Percentiles rank a stretch among this genome's conserved stretches.
These are phyloP conservation scores for Exserohilum turcica DNA, from an alignment of 2,329 filamentous ascomycete species.

Conservation along the genomic window DNA sequence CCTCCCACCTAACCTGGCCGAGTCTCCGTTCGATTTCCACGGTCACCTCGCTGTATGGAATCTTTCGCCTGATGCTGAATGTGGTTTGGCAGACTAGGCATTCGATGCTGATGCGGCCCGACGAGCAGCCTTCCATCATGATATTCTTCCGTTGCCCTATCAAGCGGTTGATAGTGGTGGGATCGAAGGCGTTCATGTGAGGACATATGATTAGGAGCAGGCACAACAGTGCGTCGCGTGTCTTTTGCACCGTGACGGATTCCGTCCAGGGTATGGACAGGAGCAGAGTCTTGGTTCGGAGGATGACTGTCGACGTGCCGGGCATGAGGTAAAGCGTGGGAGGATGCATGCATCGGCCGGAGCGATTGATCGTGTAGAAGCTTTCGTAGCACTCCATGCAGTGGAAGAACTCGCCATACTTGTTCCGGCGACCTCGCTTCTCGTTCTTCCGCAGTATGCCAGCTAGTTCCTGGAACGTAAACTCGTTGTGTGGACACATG, in stretches of 20 bases:
- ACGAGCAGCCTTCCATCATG: background rate
- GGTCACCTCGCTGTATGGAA: background rate
- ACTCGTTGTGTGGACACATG: background rate
- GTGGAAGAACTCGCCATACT: background rate
- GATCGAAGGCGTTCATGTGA: background rate
- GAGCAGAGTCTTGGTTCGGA: background rate
- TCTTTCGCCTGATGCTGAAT: background rate
- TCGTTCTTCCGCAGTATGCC: background rate
- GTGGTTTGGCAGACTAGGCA: slow-evolving; percentile 1
- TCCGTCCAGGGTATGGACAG: background rate
- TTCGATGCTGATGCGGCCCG: background rate
- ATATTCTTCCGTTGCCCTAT: background rate
- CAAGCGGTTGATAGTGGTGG: background rate
- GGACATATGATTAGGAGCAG: background rate
- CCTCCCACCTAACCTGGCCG: background rate
- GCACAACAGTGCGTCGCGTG: background rate
- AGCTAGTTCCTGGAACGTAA: background rate
- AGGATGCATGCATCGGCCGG: background rate
- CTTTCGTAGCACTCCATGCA: background rate
- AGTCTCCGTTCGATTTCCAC: slow-evolving; percentile 1
- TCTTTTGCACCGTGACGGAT: background rate
- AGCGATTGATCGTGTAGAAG: background rate
- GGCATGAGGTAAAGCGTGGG: background rate
- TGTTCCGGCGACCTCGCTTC: background rate
- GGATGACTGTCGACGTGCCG: background rate